Evolutionary conservation across 768 basidiomycete species (phyloP), one percentile per base, ranked within the genome.

Genomic region (Cystobasidium ongulense): DNA sequence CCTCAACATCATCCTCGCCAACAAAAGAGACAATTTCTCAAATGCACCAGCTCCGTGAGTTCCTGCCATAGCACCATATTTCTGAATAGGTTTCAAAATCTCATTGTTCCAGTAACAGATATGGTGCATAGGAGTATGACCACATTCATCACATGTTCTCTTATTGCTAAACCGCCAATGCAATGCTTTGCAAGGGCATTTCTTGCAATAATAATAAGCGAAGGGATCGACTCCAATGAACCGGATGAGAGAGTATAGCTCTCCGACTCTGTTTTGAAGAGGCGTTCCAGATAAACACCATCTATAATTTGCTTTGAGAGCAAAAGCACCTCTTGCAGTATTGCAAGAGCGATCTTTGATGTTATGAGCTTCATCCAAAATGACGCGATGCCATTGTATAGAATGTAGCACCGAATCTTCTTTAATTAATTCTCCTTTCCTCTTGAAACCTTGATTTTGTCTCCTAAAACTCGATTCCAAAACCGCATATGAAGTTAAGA

Each of bases 51-150:
- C 84, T 11, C 95, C 95, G 1, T 89, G 87, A 0, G 90, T 91
- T 4, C 80, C 76, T 86, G 95, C 90, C 29, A 33, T 67, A 31
- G 76, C 70, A 18, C 90, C 95, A 75, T 89, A 84, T 77, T 80
- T 80, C 75, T 97, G 93, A 74, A 99, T 99, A 0, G 96, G 96
- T 0, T 92, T 92, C 73, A 98, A 82, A 75, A 99, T 94, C 81
- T 97, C 91, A 76, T 89, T 91, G 80, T 96, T 95, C 91, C 95
- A 98, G 81, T 92, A 92, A 82, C 95, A 98, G 13, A 90, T 91
- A 73, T 84, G 83, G 61, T 82, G 80, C 83, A 83, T 83, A 0
- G 81, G 81, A 35, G 79, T 80, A 68, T 83, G 61, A n/a, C 72
- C 71, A 53, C 70, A 72, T 23, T 73, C 46, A 54, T 75, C 91